These are phyloP conservation scores for Thelonectria discophora DNA, from an alignment of 2,329 filamentous ascomycete genomes.

Conservation along the genomic window DNA sequence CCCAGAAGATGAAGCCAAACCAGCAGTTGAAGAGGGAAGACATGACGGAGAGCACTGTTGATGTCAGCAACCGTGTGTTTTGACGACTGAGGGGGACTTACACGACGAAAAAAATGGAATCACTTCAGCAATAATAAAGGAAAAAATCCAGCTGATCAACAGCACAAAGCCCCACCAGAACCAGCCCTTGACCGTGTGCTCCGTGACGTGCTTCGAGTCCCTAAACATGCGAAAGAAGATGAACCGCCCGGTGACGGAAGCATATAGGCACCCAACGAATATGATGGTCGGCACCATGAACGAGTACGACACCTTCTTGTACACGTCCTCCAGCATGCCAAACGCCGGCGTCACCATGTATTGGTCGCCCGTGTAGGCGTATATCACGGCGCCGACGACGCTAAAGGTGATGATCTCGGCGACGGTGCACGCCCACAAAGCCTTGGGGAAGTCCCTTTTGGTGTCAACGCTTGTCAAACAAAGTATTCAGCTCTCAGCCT, in stretches of 20 bases:
- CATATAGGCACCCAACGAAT: constrained; percentile 92
- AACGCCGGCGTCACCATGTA: constrained; percentile 91
- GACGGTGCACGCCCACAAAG: constrained; percentile 89
- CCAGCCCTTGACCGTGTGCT: constrained; percentile 87
- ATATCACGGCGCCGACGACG: constrained; percentile 81
- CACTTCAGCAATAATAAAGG: constrained; percentile 90
- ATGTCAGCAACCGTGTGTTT: background rate
- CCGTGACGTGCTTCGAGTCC: constrained; percentile 79
- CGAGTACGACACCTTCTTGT: constrained; percentile 88
- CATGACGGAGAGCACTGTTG: constrained; percentile 71
- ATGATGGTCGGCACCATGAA: constrained; percentile 97
- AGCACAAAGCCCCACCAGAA: constrained; percentile 79
- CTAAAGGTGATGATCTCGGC: constrained; percentile 88
- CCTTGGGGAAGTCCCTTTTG: constrained; percentile 84
- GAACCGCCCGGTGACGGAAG: constrained; percentile 88
- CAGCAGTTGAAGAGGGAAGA: constrained; percentile 90
- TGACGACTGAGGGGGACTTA: constrained; percentile 46
- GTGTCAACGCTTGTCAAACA: constrained; percentile 39
- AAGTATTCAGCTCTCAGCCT: constrained; percentile 1
- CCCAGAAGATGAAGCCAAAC: constrained; percentile 97
- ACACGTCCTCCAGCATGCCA: constrained; percentile 79
- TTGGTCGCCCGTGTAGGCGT: constrained; percentile 87
- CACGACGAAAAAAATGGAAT: constrained; percentile 91
- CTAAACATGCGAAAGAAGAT: constrained; percentile 91
- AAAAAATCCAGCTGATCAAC: constrained; percentile 75